Evolutionary conservation across 805 yeast genomes (phyloP).

Genomic region (Pichia deserticola): DNA sequence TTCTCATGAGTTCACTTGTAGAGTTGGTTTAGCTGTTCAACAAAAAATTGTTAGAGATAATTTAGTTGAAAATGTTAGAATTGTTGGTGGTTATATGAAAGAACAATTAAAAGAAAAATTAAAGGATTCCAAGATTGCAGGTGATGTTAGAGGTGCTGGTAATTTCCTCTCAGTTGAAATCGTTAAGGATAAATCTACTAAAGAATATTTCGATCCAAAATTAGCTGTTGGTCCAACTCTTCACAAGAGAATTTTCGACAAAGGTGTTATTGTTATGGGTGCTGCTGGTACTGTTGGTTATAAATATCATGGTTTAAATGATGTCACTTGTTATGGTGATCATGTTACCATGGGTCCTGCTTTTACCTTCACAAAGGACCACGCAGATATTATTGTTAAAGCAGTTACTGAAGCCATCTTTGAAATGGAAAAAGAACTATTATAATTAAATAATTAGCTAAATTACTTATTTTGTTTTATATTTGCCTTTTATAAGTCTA

Average conservation of each 20-base stretch:
- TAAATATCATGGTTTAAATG: constrained; percentile 23
- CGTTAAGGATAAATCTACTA: constrained; percentile 45
- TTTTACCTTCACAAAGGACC: constrained; percentile 35
- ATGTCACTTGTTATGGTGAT: constrained; percentile 30
- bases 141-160: constrained; percentile 59
- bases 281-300: constrained; percentile 32
- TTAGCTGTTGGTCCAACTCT: constrained; percentile 32
- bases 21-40: constrained; percentile 40
- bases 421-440: constrained; percentile 28
- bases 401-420: constrained; percentile 34
- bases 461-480: not conserved
- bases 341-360: constrained; percentile 43
- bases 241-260: constrained; percentile 30
- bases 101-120: constrained; percentile 29
- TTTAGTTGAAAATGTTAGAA: constrained; percentile 35
- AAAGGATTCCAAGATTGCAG: constrained; percentile 35
- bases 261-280: constrained; percentile 44
- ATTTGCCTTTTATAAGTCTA: not conserved
- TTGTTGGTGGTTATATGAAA: constrained; percentile 38
- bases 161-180: constrained; percentile 53
- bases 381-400: constrained; percentile 34
- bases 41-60: constrained; percentile 29
- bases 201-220: constrained; percentile 37
- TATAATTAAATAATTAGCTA: not conserved
- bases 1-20: constrained; percentile 38